Conservation (phyloP, 2,329 filamentous ascomycete species). For the Leptographium galeiforme region DNA sequence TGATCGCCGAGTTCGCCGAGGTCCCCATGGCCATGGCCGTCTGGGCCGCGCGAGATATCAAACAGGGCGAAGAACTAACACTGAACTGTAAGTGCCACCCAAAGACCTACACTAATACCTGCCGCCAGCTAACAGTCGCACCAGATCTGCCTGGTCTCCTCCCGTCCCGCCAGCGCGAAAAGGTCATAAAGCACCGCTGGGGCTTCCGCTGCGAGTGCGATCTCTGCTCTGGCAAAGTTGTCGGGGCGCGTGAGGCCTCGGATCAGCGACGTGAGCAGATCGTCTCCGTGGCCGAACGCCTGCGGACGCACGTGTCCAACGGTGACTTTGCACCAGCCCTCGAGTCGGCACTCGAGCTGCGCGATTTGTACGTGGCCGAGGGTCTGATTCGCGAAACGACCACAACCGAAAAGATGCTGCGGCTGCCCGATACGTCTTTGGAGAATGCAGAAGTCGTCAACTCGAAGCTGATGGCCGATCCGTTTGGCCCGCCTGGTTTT, state of each 20-base stretch:
- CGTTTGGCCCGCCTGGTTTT: conserved; percentile 5
- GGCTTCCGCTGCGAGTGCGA: conserved; percentile 17
- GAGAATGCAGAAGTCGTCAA: not conserved
- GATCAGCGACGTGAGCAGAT: conserved; percentile 13
- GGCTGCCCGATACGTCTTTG: not conserved
- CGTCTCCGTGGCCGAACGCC: not conserved
- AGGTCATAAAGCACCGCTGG: conserved; percentile 12
- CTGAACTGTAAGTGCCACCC: conserved; percentile 14
- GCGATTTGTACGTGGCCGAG: not conserved
- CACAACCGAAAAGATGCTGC: not conserved
- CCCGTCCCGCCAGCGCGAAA: conserved; percentile 11
- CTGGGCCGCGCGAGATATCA: conserved; percentile 14
- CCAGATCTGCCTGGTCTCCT: conserved; percentile 11
- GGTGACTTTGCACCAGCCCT: not conserved
- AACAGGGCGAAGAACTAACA: conserved; percentile 17
- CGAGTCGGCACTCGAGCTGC: conserved; percentile 11
- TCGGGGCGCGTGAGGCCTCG: conserved; percentile 8
- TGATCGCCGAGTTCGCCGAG: conserved; percentile 12
- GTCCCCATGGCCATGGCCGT: conserved; percentile 13
- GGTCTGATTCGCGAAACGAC: not conserved
- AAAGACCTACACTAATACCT: not conserved
- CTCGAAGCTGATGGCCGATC: not conserved
- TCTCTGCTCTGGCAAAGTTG: conserved; percentile 10
- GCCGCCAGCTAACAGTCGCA: not conserved
- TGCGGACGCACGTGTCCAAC: not conserved